These are phyloP conservation scores for Panaeolus papilionaceus DNA, from an alignment of 768 basidiomycete species.

Conservation along the genomic window DNA sequence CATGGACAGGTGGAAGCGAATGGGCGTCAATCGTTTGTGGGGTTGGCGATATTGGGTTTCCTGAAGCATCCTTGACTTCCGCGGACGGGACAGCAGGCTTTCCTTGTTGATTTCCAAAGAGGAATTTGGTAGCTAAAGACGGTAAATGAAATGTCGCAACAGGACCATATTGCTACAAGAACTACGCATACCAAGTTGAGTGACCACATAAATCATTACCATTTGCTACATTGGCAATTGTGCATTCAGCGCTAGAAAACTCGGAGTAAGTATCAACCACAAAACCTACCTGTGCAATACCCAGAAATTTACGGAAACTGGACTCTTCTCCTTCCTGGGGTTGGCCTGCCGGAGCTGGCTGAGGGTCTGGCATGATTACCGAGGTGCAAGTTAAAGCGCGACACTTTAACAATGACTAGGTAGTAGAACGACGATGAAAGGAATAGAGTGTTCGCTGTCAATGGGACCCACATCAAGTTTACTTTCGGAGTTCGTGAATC, in stretches of 20 bases:
- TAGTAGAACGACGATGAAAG: slow-evolving; percentile 14
- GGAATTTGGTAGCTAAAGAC: slow-evolving; percentile 51
- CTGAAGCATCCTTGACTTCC: slow-evolving; percentile 20
- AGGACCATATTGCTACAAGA: neutral
- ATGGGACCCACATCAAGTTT: neutral
- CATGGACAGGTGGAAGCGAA: slow-evolving; percentile 60
- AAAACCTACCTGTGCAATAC: slow-evolving; percentile 29
- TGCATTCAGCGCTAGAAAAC: slow-evolving; percentile 13
- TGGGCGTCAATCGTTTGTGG: slow-evolving; percentile 50
- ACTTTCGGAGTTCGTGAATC: neutral
- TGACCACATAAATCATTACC: slow-evolving; percentile 66
- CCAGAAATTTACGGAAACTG: slow-evolving; percentile 23
- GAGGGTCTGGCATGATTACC: slow-evolving; percentile 26
- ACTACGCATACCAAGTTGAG: slow-evolving; percentile 61
- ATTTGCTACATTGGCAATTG: slow-evolving; percentile 59
- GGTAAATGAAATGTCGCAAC: neutral
- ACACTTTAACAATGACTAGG: neutral
- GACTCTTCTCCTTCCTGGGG: slow-evolving; percentile 26
- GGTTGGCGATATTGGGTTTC: slow-evolving; percentile 16
- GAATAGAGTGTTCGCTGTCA: slow-evolving; percentile 12
- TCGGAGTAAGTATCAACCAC: neutral
- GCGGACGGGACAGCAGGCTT: slow-evolving; percentile 32
- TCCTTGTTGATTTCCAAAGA: slow-evolving; percentile 37
- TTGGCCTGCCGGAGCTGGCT: slow-evolving; percentile 24
- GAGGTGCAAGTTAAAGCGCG: slow-evolving; percentile 12